Evolutionary conservation across 345 rosid species (phyloP).

Genomic region (Excoecaria agallocha): DNA sequence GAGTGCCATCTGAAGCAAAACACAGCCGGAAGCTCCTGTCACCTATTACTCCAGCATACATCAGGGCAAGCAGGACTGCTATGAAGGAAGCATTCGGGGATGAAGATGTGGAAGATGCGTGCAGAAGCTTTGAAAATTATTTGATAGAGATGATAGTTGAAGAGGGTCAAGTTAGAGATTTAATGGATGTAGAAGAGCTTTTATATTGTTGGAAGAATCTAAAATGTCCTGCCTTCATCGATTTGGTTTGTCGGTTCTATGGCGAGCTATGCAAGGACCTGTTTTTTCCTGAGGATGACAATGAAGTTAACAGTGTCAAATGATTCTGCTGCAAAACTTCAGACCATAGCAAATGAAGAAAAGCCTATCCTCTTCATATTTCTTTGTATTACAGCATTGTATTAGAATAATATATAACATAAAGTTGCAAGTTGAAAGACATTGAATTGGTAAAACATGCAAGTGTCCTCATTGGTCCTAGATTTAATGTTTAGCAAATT

Average conservation of each 20-base stretch:
- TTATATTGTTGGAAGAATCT: slow-evolving; percentile 82
- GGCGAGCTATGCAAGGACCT: slow-evolving; percentile 77
- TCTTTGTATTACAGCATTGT: background rate
- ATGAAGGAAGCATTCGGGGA: slow-evolving; percentile 24
- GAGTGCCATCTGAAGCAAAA: slow-evolving; percentile 29
- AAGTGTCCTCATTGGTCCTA: too few relatives aligned
- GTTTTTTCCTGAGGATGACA: slow-evolving; percentile 32
- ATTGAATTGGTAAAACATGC: too few relatives aligned
- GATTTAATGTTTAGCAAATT: too few relatives aligned
- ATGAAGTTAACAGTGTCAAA: background rate
- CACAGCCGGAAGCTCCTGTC: slow-evolving; percentile 36
- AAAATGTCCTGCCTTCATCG: slow-evolving; percentile 65
- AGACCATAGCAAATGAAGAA: background rate
- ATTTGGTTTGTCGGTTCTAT: slow-evolving; percentile 69
- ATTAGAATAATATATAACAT: too few relatives aligned
- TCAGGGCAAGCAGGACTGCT: slow-evolving; percentile 17
- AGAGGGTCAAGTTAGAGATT: slow-evolving; percentile 69
- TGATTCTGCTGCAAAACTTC: background rate
- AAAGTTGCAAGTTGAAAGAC: too few relatives aligned
- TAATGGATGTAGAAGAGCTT: slow-evolving; percentile 85
- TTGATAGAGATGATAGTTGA: slow-evolving; percentile 75
- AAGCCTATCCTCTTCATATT: background rate
- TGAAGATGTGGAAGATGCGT: slow-evolving; percentile 62
- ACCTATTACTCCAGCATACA: slow-evolving; percentile 52
- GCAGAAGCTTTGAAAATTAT: slow-evolving; percentile 82